Percentiles rank a stretch among this genome's conserved stretches.
These are phyloP conservation scores for Globisporangium perplexum DNA, from an alignment of 352 stramenopile species.

Conservation along the genomic window DNA sequence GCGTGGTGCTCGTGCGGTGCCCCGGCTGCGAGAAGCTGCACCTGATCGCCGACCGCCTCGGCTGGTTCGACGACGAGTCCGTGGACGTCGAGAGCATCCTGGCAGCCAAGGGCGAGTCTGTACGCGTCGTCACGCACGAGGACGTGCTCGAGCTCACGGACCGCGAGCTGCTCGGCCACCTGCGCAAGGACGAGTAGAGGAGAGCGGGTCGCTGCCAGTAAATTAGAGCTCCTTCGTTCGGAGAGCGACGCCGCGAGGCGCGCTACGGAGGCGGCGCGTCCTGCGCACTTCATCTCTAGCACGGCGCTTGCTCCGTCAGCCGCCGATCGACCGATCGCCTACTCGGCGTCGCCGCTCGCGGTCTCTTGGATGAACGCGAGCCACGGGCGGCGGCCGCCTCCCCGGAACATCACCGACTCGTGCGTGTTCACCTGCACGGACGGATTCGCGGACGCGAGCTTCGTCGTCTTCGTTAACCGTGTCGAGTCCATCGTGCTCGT, in stretches of 20 bases:
- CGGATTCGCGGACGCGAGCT: conserved; percentile 79
- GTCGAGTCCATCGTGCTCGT: conserved; percentile 77
- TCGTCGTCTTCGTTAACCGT: conserved; percentile 67
- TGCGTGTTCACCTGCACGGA: conserved; percentile 87
- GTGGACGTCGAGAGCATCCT: conserved; percentile 88
- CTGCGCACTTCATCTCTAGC: no score
- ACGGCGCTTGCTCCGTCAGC: not conserved
- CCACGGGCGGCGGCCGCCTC: conserved; percentile 64
- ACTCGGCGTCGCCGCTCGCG: conserved; percentile 16
- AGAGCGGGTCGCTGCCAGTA: conserved; percentile 14
- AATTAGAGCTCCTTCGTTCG: conserved; percentile 12
- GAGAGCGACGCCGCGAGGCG: not conserved
- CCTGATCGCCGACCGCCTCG: conserved; percentile 94
- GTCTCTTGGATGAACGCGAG: conserved; percentile 61
- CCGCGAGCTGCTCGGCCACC: conserved; percentile 51
- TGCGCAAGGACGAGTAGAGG: conserved; percentile 19
- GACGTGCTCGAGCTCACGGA: conserved; percentile 84
- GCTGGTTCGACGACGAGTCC: conserved; percentile 90
- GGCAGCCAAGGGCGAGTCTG: conserved; percentile 58
- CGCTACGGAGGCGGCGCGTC: no score
- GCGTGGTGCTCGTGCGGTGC: conserved; percentile 97
- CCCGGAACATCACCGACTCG: conserved; percentile 81
- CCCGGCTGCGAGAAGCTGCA: conserved; percentile 98
- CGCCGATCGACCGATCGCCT: not conserved
- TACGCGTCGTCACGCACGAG: conserved; percentile 68